phyloP scores from a whole-genome alignment of 768 basidiomycete species.

The Cystofilobasidium ferigula region DNA sequence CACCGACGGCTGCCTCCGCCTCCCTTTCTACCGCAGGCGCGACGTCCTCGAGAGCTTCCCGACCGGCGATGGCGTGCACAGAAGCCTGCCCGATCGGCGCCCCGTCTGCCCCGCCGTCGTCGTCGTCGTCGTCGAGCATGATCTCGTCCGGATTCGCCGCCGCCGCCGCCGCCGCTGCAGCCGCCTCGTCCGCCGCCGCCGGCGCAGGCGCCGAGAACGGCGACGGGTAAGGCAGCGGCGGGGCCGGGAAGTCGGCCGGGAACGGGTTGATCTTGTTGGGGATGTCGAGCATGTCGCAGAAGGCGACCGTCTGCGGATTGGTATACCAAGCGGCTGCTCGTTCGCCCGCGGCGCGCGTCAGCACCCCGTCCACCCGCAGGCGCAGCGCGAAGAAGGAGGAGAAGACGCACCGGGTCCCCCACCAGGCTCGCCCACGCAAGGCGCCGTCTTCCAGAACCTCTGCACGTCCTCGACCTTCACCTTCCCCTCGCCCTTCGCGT shows the following conservation, averaged over 20 bases:
- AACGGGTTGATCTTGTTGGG: slow-evolving; percentile 56
- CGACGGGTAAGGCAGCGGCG: slow-evolving; percentile 5
- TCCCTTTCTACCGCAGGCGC: no score
- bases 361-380: no score
- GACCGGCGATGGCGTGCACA: no score
- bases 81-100: no score
- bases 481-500: slow-evolving; percentile 29
- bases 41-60: no score
- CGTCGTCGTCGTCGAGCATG: slow-evolving; percentile 30
- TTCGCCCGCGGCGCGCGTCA: no score
- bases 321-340: slow-evolving; percentile 65
- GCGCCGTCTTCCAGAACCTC: slow-evolving; percentile 53
- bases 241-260: slow-evolving; percentile 28
- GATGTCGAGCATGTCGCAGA: slow-evolving; percentile 67
- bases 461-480: slow-evolving; percentile 50
- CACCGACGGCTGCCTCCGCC: no score
- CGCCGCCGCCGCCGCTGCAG: slow-evolving; percentile 29
- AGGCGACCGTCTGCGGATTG: slow-evolving; percentile 80
- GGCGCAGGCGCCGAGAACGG: neutral
- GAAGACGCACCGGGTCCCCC: slow-evolving; percentile 41
- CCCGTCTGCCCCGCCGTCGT: slow-evolving; percentile 11
- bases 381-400: neutral
- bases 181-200: neutral
- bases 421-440: slow-evolving; percentile 39
- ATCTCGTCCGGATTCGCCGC: slow-evolving; percentile 34